Evolutionary conservation across 257 asterid genomes (phyloP).

Genomic region (Ocimum tenuiflorum): DNA sequence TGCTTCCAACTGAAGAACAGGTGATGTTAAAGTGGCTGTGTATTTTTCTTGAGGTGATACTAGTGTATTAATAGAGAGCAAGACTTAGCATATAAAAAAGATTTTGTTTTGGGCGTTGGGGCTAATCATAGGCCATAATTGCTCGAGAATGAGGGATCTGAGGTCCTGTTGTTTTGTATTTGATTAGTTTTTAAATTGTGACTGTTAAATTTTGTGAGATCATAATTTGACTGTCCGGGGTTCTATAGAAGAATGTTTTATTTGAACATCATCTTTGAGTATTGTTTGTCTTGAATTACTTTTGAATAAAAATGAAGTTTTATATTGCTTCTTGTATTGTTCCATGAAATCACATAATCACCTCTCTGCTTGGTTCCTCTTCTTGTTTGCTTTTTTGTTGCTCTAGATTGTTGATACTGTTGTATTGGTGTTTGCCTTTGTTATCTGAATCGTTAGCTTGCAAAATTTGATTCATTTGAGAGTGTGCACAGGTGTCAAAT

Average conservation of each 20-base stretch:
- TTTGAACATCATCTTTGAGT: not conserved
- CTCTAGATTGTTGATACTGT: no score
- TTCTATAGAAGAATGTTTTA: conserved; percentile 4
- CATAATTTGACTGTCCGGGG: conserved; percentile 31
- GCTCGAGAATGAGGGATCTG: conserved; percentile 28
- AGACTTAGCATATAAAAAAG: conserved; percentile 21
- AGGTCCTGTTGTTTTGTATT: conserved; percentile 48
- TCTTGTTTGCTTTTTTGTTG: not conserved
- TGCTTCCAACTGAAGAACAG: conserved; percentile 6
- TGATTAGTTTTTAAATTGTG: conserved; percentile 31
- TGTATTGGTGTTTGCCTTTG: no score
- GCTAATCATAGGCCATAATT: conserved; percentile 29
- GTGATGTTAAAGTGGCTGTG: conserved; percentile 32
- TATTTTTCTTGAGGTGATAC: conserved; percentile 38
- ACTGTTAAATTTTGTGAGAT: conserved; percentile 33
- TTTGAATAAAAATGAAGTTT: no score
- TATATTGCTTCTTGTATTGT: no score
- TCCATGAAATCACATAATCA: no score
- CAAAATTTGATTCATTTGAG: no score
- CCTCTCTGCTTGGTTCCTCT: not conserved
- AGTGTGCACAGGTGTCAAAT: no score
- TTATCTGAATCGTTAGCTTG: no score
- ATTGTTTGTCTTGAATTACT: no score
- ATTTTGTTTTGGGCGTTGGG: conserved; percentile 34
- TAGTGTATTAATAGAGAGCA: conserved; percentile 34